Conservation (phyloP, 169 alveolate species). For the Perkinsus olseni region DNA sequence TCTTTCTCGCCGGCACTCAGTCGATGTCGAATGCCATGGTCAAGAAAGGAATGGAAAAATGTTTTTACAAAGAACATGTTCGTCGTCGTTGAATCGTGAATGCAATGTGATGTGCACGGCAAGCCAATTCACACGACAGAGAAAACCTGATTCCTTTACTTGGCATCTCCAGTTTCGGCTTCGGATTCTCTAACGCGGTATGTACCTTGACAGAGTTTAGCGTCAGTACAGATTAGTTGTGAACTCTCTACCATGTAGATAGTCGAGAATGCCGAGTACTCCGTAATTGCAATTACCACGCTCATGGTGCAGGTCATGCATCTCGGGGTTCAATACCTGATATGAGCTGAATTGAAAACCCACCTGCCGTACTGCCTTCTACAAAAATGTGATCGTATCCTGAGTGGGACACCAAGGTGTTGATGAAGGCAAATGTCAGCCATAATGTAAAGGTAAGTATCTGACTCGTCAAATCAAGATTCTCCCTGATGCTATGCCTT, state of each 20-base stretch:
- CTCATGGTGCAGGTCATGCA: neutral
- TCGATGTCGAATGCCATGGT: no score
- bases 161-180: no score
- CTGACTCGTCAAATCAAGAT: neutral
- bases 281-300: neutral
- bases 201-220: no score
- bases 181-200: no score
- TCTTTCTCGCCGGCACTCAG: no score
- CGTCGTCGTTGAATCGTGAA: no score
- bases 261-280: neutral
- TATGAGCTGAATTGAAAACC: neutral
- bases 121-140: no score
- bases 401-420: neutral
- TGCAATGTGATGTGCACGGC: no score
- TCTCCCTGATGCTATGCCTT: neutral
- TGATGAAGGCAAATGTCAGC: neutral
- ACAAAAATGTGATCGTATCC: neutral
- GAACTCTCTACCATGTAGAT: neutral
- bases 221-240: no score
- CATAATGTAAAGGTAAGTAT: neutral
- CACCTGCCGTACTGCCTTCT: neutral
- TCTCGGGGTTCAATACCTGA: neutral
- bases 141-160: no score
- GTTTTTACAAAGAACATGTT: no score
- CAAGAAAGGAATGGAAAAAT: no score